A percentile compares a stretch with the other conserved stretches of the same genome.
Evolutionary conservation across 805 yeast genomes (phyloP).

Genomic region (Ogataea corticis): DNA sequence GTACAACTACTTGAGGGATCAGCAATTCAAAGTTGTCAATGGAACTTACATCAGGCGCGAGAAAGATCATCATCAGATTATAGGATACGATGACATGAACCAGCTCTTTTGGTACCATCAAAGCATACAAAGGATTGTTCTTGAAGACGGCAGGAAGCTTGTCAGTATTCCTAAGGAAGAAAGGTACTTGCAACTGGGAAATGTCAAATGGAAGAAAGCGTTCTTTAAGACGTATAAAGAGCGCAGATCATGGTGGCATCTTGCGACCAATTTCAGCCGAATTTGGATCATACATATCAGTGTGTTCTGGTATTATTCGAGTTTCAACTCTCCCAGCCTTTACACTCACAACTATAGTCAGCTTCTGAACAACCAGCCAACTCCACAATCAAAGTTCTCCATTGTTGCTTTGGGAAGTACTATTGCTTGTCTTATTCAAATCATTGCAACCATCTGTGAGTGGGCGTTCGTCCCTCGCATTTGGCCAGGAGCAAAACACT

Average conservation of each 20-base stretch:
- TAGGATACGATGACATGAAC: slow-evolving; percentile 59
- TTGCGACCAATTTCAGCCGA: slow-evolving; percentile 49
- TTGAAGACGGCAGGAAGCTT: slow-evolving; percentile 37
- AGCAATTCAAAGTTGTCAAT: slow-evolving; percentile 58
- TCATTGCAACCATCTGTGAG: slow-evolving; percentile 45
- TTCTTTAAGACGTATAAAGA: slow-evolving; percentile 50
- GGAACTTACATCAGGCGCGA: slow-evolving; percentile 63
- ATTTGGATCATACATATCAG: slow-evolving; percentile 54
- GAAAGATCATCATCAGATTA: slow-evolving; percentile 62
- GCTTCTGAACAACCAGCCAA: slow-evolving; percentile 44
- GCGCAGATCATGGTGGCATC: slow-evolving; percentile 50
- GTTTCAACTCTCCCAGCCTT: slow-evolving; percentile 50
- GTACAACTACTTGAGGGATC: slow-evolving; percentile 62
- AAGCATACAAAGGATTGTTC: slow-evolving; percentile 35
- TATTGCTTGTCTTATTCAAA: slow-evolving; percentile 42
- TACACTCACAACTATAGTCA: slow-evolving; percentile 46
- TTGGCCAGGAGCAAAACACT: slow-evolving; percentile 49
- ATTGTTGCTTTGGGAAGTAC: slow-evolving; percentile 48
- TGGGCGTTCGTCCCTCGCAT: slow-evolving; percentile 44
- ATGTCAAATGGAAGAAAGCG: slow-evolving; percentile 42
- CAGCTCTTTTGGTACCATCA: slow-evolving; percentile 51
- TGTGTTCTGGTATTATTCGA: slow-evolving; percentile 52
- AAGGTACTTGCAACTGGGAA: slow-evolving; percentile 35
- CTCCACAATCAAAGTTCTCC: slow-evolving; percentile 44
- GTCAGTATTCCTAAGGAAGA: slow-evolving; percentile 31